Evolutionary conservation across 2,329 filamentous ascomycete species (phyloP), one percentile per base, ranked within the genome.

Genomic region (Aspergillus transmontanensis): DNA sequence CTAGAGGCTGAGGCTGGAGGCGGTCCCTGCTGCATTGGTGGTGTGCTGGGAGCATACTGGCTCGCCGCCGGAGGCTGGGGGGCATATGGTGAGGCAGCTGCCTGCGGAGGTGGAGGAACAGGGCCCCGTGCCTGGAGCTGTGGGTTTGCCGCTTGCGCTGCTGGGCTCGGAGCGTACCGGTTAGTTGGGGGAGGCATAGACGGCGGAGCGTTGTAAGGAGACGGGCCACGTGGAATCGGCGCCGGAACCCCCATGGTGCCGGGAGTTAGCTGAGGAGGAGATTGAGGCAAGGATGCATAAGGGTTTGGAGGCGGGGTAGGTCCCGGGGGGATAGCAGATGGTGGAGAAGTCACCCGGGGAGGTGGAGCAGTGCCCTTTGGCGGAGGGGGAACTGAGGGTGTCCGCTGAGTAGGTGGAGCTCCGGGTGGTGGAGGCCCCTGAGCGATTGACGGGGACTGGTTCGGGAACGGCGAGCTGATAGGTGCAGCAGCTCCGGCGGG

Each of bases 191-290:
- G 89, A 6, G 87, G 82, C 21, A 83, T 85, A 34, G 89, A 82
- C 7, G 92, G 91, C 59, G 94, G 91, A 43, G 90, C 87, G 72
- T 94, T 93, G 78, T 97, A 97, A 6, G 94, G 94, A 30, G 94
- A 97, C 5, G 90, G 85, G 32, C 90, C 93, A 67, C 93, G 89
- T 26, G 89, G 86, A 58, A 92, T 72, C 7, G 73, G 85, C 23
- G 87, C 85, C 48, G 88, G 86, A 58, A 74, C 65, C 19, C 69
- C 76, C 69, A 80, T 77, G n/a, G 70, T 71, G 45, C n/a, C 39
- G 34, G 62, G 68, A 72, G 68, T 71, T 19, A 73, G 78, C 39
- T 82, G 77, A 6, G 78, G 82, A 66, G 78, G 82, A 66, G 79
- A 80, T 73, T 74, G 81, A 63, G 78, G 72, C 56, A 76, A 66